Evolutionary conservation across 306 rosid species (phyloP).

Genomic region (Arachis stenosperma): DNA sequence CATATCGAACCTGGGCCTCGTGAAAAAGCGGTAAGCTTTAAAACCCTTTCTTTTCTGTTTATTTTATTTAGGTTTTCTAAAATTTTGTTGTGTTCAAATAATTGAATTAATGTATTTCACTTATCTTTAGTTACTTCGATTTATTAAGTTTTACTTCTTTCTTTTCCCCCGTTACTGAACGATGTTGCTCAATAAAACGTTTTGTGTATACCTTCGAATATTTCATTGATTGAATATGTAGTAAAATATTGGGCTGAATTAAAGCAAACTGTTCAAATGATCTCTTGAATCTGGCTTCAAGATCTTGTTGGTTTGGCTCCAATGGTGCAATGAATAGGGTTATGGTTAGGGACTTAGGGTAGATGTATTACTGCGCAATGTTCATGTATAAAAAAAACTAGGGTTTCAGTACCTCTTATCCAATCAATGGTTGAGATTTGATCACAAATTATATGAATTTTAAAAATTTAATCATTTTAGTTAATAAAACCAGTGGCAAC

Average conservation of each 20-base stretch:
- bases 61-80: too few species aligned
- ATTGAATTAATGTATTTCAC: too few species aligned
- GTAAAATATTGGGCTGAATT: neutral
- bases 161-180: too few species aligned
- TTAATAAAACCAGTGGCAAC: too few species aligned
- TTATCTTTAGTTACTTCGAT: too few species aligned
- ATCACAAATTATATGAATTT: too few species aligned
- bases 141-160: too few species aligned
- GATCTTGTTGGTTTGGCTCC: conserved; percentile 1
- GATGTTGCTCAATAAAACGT: neutral
- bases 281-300: neutral
- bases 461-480: too few species aligned
- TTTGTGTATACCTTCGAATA: neutral
- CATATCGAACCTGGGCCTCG: conserved; percentile 82
- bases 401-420: too few species aligned
- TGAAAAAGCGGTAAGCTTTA: conserved; percentile 75
- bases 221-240: neutral
- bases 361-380: neutral
- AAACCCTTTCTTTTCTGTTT: too few species aligned
- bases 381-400: neutral
- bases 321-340: conserved; percentile 1
- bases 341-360: neutral
- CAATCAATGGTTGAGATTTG: too few species aligned
- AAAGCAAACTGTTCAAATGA: conserved; percentile 2
- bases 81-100: too few species aligned